These are phyloP conservation scores for Apiospora kogelbergensis DNA, from an alignment of 2,329 filamentous ascomycete genomes.

Conservation along the genomic window DNA sequence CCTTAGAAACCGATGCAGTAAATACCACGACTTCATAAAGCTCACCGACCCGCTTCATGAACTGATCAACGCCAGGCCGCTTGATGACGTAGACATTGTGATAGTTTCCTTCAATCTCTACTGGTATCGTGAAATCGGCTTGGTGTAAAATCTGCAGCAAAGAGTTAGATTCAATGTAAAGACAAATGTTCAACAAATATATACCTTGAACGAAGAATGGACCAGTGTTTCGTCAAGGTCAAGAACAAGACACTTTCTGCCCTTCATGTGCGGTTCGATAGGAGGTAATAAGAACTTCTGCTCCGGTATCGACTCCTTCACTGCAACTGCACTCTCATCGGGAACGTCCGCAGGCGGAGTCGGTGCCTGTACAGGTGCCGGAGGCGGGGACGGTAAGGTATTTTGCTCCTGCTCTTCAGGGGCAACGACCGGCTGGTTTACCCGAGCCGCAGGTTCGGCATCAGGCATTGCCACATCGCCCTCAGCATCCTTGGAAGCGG, in stretches of 20 bases:
- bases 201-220: conserved; percentile 97
- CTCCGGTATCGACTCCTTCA: conserved; percentile 45
- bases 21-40: conserved; percentile 98
- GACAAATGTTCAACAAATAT: conserved; percentile 19
- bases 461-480: conserved; percentile 70
- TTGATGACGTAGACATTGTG: conserved; percentile 99
- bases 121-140: conserved; percentile 97
- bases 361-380: conserved; percentile 45
- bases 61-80: conserved; percentile 95
- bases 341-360: conserved; percentile 31
- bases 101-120: conserved; percentile 98
- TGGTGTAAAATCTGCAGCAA: conserved; percentile 83
- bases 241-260: conserved; percentile 90
- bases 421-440: conserved; percentile 39
- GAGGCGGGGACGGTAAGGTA: conserved; percentile 47
- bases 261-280: conserved; percentile 74
- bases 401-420: conserved; percentile 41
- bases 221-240: conserved; percentile 96
- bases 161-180: not conserved
- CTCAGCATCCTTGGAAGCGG: conserved; percentile 47
- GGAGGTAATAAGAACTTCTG: conserved; percentile 80
- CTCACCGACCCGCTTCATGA: conserved; percentile 98
- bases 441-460: conserved; percentile 47
- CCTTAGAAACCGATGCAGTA: conserved; percentile 97
- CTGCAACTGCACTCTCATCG: conserved; percentile 39